Base-by-base conservation (phyloP, 805 yeast species). In the Torulaspora gathmanii region DNA sequence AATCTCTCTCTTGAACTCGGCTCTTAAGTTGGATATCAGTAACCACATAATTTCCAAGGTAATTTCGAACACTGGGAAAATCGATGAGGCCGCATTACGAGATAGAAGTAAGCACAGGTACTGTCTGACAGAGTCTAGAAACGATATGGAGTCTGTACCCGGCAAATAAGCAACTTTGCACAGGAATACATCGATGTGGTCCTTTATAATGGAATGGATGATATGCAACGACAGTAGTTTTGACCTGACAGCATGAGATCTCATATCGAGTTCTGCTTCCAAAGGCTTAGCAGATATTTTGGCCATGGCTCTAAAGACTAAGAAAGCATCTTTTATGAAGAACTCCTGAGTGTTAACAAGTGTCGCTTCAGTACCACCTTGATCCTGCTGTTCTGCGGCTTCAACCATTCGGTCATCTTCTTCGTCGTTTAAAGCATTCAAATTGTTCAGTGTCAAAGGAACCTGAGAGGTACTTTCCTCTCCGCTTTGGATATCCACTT, bases 41-140 rank as follows among this genome's bases (percentile, higher is more conserved):
- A 91, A 70, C 96, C 96, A 93, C 70, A 89, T 89, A 13, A 95
- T 90, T 65, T 93, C 98, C 33, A 91, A 74, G 3, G 95, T 82
- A 8, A 91, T 78, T 60, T 91, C 97, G 64, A 86, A 93, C 7
- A 93, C 93, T 2, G 97, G 91, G 0, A 96, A 86, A 36, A 87
- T 71, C 3, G 93, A 83, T 11, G 95, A 86, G 0, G 97, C 91
- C 0, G 97, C 95, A 68, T 95, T 93, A 63, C 95, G 78, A 1
- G 96, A 83, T 41, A 93, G 72, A 1, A 90, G 76, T 36, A 87
- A 73, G 58, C 96, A 85, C 26, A 93, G 62, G 56, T 89, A 89
- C 61, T 87, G 95, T 61, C 90, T 79, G 23, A 88, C 77, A 0
- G 96, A 87, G 58, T 83, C 84, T 36, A 87, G 78, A 45, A 93